Conservation (phyloP, 345 rosid genomes). For the Rhizophora mangle region DNA sequence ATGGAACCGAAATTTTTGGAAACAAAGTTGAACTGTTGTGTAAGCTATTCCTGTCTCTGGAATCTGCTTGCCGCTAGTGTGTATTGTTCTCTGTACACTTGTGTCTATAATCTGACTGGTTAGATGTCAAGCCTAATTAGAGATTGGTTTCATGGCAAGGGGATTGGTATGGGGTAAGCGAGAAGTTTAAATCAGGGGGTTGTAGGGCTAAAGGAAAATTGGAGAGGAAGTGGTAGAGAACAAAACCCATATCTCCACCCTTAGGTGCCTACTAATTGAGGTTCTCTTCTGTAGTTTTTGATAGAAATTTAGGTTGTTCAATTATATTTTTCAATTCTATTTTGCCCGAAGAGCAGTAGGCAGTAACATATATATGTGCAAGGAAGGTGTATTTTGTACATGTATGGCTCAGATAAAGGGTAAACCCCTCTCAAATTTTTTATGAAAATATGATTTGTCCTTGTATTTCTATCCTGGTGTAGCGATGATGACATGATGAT, state of each 20-base stretch:
- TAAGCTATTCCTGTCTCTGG: constrained; percentile 6
- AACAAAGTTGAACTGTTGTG: constrained; percentile 23
- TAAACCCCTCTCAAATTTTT: constrained; percentile 21
- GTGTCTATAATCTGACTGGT: constrained; percentile 35
- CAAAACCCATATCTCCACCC: background rate
- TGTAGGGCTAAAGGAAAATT: background rate
- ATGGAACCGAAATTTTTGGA: constrained; percentile 22
- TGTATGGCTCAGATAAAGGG: constrained; percentile 27
- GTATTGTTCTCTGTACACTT: constrained; percentile 24
- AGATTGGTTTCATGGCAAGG: constrained; percentile 28
- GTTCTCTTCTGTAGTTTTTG: background rate
- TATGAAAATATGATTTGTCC: background rate
- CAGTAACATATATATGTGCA: too few relatives aligned
- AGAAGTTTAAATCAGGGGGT: constrained; percentile 4
- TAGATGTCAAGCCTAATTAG: constrained; percentile 25
- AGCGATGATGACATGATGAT: background rate
- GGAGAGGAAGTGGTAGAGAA: background rate
- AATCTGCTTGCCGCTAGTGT: constrained; percentile 24
- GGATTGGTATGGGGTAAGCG: constrained; percentile 1
- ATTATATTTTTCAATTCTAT: too few relatives aligned
- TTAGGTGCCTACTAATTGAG: constrained; percentile 14
- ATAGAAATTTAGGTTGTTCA: constrained; percentile 5
- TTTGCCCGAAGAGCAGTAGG: too few relatives aligned
- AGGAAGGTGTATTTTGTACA: constrained; percentile 7
- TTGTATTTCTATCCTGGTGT: background rate